Evolutionary conservation across 805 yeast genomes (phyloP), one percentile per base, ranked within the genome.

Genomic region (Nakazawaea pomicola): DNA sequence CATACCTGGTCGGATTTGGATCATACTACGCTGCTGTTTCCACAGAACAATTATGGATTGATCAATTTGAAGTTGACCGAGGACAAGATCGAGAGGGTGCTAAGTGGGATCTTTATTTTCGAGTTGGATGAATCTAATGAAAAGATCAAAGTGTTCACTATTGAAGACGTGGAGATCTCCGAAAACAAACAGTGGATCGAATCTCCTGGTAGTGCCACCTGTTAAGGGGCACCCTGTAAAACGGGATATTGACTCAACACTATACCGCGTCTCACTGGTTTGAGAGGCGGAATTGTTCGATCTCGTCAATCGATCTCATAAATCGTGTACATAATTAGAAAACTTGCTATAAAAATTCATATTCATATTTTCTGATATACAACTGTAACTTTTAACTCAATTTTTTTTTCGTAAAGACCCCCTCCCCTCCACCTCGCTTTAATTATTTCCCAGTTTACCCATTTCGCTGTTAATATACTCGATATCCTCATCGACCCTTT

Each of bases 81-180:
- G 10, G 43, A 33, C 14, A 45, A 52, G 29, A 48, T 52, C 14
- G 64, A 74, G 45, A 48, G 78, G 31, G 60, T 70, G 3, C 29
- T 68, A 16, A 52, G 60, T 27, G 91, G 90, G 1, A 56, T 78
- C 3, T 83, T 83, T 51, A 67, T 80, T 6, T 82, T 82, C 53
- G 90, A 83, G 52, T 63, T 83, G 43, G 76, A 70, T 50, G 68
- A 68, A 18, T 61, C 64, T n/a, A 78, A 80, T 53, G 70, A 74
- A 43, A 55, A 65, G 45, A 74, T 83, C 25, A 34, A 66, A 6
- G 85, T 78, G 4, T 86, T 82, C 53, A 78, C 84, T 2, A 68
- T 83, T 24, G 91, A 83, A 49, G 72, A 79, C 49, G 67, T 83
- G 42, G 81, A 80, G 45, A 65, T 80, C 33, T 58, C 76, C 18